phyloP scores from a whole-genome alignment of 2,329 filamentous ascomycete genomes.

The Ceratocystis albifundus region DNA sequence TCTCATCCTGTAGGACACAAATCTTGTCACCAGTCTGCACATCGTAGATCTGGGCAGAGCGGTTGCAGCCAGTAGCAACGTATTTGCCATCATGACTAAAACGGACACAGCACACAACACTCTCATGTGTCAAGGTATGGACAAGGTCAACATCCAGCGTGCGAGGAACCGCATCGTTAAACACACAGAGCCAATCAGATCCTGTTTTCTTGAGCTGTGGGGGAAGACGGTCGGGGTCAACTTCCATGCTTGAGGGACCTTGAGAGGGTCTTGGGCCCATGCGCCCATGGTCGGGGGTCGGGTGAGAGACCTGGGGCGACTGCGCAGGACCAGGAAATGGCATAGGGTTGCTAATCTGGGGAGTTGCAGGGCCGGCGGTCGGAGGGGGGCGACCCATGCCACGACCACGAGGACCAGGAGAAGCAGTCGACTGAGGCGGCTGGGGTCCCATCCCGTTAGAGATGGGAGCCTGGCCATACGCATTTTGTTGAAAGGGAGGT shows the following conservation, averaged over 20 bases:
- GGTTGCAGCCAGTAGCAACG: conserved; percentile 92
- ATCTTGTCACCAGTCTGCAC: conserved; percentile 78
- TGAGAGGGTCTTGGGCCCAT: conserved; percentile 34
- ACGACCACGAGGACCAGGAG: conserved; percentile 62
- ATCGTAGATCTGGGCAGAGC: conserved; percentile 98
- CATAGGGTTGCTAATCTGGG: conserved; percentile 79
- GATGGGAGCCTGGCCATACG: conserved; percentile 47
- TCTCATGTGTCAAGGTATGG: conserved; percentile 85
- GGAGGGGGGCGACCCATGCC: conserved; percentile 55
- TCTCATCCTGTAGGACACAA: conserved; percentile 80
- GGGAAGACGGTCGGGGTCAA: conserved; percentile 76
- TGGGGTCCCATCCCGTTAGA: conserved; percentile 68
- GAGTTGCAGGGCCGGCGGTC: conserved; percentile 60
- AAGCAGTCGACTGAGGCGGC: conserved; percentile 72
- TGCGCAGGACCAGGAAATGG: conserved; percentile 72
- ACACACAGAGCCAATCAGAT: conserved; percentile 90
- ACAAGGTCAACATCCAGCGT: conserved; percentile 87
- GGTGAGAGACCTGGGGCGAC: conserved; percentile 79
- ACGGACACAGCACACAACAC: conserved; percentile 93
- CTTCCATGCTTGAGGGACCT: conserved; percentile 43
- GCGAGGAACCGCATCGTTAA: conserved; percentile 83
- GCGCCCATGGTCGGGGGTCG: conserved; percentile 56
- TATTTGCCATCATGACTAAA: conserved; percentile 95
- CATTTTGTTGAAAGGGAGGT: conserved; percentile 63
- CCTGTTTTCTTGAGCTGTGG: conserved; percentile 80